Percentiles rank a stretch among this genome's conserved stretches.
phyloP scores from a whole-genome alignment of 257 asterid species.

The Scutellaria minor region DNA sequence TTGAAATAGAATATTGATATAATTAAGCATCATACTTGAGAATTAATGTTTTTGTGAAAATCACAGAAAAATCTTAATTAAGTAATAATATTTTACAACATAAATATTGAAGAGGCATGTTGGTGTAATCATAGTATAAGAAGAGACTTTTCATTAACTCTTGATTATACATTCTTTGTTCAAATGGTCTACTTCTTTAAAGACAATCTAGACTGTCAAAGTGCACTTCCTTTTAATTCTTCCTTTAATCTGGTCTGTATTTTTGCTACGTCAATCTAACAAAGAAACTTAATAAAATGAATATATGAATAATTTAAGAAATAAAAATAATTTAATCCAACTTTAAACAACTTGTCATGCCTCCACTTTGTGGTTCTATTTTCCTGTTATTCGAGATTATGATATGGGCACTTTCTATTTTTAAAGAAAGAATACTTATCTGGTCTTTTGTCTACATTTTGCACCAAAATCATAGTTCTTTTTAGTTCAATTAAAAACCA shows the following conservation, averaged over 20 bases:
- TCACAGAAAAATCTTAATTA: background rate
- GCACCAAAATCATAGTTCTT: too few species aligned
- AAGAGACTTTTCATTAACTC: background rate
- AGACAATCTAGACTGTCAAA: constrained; percentile 48
- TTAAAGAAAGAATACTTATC: background rate
- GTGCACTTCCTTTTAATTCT: constrained; percentile 30
- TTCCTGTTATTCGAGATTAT: background rate
- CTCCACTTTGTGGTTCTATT: constrained; percentile 39
- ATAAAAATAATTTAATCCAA: constrained; percentile 21
- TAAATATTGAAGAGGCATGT: constrained; percentile 23
- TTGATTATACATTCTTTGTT: constrained; percentile 15
- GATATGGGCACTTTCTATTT: background rate
- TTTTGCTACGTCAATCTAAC: constrained; percentile 19
- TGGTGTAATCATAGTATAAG: constrained; percentile 35
- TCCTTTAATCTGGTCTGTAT: constrained; percentile 27
- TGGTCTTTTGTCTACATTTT: constrained; percentile 23
- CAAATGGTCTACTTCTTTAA: constrained; percentile 40
- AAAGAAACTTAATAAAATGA: background rate
- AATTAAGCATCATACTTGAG: too few species aligned
- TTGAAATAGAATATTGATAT: too few species aligned
- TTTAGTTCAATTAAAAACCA: too few species aligned
- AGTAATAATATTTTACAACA: background rate
- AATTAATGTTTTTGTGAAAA: too few species aligned
- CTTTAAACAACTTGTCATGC: constrained; percentile 42
- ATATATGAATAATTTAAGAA: constrained; percentile 28